phyloP scores from a whole-genome alignment of 1,284 basidiomycete genomes.

The Coriolopsis trogii region DNA sequence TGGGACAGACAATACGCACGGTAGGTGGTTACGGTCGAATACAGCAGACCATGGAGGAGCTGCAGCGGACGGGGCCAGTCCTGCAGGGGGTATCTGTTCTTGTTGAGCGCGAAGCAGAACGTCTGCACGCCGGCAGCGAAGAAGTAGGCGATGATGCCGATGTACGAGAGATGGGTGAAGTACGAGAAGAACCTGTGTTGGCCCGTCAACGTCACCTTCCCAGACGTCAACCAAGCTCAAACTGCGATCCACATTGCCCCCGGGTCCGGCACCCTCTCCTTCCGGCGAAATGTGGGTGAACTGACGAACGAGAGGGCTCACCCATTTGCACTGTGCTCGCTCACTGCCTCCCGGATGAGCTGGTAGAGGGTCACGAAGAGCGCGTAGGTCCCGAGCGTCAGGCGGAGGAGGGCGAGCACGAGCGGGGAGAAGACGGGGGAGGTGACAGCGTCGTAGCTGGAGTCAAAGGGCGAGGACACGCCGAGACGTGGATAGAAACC shows the following conservation, averaged over 20 bases:
- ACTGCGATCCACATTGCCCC: conserved; percentile 12
- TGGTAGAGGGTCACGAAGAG: conserved; percentile 48
- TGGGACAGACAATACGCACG: conserved; percentile 53
- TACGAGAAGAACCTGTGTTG: conserved; percentile 61
- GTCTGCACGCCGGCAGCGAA: conserved; percentile 62
- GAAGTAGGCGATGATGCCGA: conserved; percentile 64
- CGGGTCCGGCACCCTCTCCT: too few species aligned
- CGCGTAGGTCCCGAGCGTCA: conserved; percentile 56
- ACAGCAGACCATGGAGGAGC: conserved; percentile 56
- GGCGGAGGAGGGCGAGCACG: conserved; percentile 49
- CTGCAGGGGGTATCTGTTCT: conserved; percentile 55
- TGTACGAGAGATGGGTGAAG: conserved; percentile 66
- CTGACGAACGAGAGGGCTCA: too few species aligned
- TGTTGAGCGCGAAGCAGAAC: conserved; percentile 42
- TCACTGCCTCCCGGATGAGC: conserved; percentile 43
- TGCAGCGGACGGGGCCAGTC: conserved; percentile 60
- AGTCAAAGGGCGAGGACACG: conserved; percentile 51
- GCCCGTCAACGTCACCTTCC: background rate
- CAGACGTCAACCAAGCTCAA: background rate
- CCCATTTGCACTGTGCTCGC: conserved; percentile 31
- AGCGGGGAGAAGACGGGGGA: conserved; percentile 55
- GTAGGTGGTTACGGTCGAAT: conserved; percentile 56
- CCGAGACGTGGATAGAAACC: conserved; percentile 22
- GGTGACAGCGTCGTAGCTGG: conserved; percentile 53
- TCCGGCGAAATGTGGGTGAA: too few species aligned